Evolutionary conservation across 2,329 filamentous ascomycete genomes (phyloP), one percentile per base, ranked within the genome.

Genomic region (Zelopaecilomyces penicillatus): DNA sequence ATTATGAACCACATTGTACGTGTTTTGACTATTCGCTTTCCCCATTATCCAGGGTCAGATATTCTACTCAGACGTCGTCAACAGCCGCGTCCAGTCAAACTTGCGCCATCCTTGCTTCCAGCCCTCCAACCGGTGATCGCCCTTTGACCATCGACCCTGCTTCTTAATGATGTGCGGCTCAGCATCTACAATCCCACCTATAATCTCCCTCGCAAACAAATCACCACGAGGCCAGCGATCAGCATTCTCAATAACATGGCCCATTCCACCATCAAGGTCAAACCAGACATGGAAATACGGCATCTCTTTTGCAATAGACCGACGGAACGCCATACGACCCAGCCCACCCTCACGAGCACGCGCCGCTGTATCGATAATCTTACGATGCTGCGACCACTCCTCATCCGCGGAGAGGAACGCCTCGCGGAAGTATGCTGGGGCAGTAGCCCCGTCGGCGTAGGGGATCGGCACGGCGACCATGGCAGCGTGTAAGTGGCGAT

Each of bases 231-330:
- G 94, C 93, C 93, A 98, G 41, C 82, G 73, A 40, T 80, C 76
- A 29, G 81, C 71, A 55, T 98, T 87, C 65, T 98, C 93, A 0
- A 98, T 86, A 6, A 98, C 73, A 62, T 98, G 93, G 0, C 88
- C 93, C 52, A 98, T 66, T 0, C 93, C 93, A 3, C 93, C 93
- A 59, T 98, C 90, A 1, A 98, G 70, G 42, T 81, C 41, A 61
- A 97, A 97, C 90, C 91, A 98, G 19, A 83, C 91, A 63, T 98
- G 93, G 58, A 98, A 98, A 63, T 98, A 98, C 0, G 94, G 91
- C 86, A 94, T 91, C 69, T 98, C 91, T 67, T 94, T 95, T 9
- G 87, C 87, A 49, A 98, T 72, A 19, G 78, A 84, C 45, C 82
- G 76, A 1, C 91, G 76, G 63, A 98, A 98, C 2, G 93, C 90